Conservation (phyloP, 768 basidiomycete genomes). For the Chalciporus pseudorubinellus region DNA sequence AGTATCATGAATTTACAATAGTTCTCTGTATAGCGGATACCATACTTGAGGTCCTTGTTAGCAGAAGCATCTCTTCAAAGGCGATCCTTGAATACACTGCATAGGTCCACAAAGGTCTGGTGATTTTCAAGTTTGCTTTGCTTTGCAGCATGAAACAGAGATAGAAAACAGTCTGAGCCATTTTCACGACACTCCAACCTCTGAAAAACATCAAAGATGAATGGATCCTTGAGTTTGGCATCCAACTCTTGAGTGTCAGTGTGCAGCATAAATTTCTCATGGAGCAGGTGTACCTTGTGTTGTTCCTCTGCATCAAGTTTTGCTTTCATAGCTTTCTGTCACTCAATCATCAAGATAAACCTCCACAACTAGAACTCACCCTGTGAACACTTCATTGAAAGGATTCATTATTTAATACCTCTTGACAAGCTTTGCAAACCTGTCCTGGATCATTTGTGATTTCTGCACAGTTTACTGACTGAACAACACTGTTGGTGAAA, state of each 20-base stretch:
- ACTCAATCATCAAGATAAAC: neutral
- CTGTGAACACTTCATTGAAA: neutral
- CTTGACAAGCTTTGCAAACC: slow-evolving; percentile 3
- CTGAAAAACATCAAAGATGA: slow-evolving; percentile 11
- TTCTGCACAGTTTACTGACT: slow-evolving; percentile 3
- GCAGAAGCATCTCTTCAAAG: neutral
- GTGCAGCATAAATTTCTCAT: neutral
- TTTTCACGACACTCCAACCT: slow-evolving; percentile 4
- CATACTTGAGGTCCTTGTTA: slow-evolving; percentile 12
- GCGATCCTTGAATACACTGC: slow-evolving; percentile 9
- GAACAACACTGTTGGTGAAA: neutral
- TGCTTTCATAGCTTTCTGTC: neutral
- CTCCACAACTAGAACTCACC: neutral
- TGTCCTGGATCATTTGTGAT: neutral
- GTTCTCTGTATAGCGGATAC: slow-evolving; percentile 14
- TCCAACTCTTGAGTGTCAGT: slow-evolving; percentile 11
- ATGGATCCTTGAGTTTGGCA: slow-evolving; percentile 10
- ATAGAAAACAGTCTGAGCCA: slow-evolving; percentile 13
- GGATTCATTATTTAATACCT: neutral
- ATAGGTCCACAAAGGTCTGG: slow-evolving; percentile 13
- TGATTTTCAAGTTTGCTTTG: slow-evolving; percentile 13
- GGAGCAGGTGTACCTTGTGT: neutral
- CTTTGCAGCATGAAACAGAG: slow-evolving; percentile 10
- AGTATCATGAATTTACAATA: slow-evolving; percentile 21
- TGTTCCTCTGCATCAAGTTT: neutral